A percentile compares a stretch with the other conserved stretches of the same genome.
phyloP scores from a whole-genome alignment of 371 early-diverging fungal genomes.

The Rhizopus stolonifer region DNA sequence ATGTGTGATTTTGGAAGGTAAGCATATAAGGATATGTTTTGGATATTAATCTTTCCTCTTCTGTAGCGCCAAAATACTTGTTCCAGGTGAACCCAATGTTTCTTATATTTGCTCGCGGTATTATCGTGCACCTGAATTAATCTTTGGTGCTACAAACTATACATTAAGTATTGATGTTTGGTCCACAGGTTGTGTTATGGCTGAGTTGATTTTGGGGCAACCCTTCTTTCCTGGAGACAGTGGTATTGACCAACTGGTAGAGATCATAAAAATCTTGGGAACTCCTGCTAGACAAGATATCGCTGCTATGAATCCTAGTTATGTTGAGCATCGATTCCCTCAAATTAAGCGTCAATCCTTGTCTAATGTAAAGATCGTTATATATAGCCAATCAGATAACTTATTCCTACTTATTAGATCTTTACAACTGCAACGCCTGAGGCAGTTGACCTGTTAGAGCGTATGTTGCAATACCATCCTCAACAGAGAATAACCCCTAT shows the following conservation, averaged over 20 bases:
- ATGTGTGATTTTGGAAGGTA: constrained; percentile 98
- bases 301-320: constrained; percentile 94
- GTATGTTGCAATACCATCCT: constrained; percentile 94
- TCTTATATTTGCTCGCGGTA: constrained; percentile 98
- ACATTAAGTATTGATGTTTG: constrained; percentile 92
- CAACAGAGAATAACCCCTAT: constrained; percentile 83
- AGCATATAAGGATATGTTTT: constrained; percentile 5
- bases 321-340: constrained; percentile 97
- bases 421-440: constrained; percentile 75
- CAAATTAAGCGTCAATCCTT: constrained; percentile 95
- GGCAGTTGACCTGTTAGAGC: constrained; percentile 82
- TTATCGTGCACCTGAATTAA: constrained; percentile 98
- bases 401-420: constrained; percentile 41
- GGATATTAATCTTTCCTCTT: not conserved
- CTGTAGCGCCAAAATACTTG: constrained; percentile 90
- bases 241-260: constrained; percentile 99
- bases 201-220: constrained; percentile 94
- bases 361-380: constrained; percentile 62
- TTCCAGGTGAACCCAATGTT: constrained; percentile 94
- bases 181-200: constrained; percentile 99
- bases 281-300: constrained; percentile 97
- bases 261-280: constrained; percentile 99
- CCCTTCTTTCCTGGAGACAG: constrained; percentile 99
- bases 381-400: not conserved
- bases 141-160: constrained; percentile 97